Conservation (phyloP, 1,284 basidiomycete genomes). For the Ceratobasidium sp. region DNA sequence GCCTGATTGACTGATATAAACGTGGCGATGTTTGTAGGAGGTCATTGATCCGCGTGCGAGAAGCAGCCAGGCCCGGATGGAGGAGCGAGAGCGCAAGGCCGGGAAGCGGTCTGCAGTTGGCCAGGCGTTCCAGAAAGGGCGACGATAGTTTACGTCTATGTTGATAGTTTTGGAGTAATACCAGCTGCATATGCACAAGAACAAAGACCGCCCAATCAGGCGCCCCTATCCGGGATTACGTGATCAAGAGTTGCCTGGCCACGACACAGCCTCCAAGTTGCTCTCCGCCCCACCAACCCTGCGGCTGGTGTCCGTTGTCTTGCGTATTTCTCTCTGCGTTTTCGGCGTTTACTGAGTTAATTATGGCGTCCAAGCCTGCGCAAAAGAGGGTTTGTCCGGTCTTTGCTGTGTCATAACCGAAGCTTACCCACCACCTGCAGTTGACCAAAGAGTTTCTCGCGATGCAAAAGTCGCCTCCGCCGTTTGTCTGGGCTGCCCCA, state of each 20-base stretch:
- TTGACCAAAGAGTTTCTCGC: slow-evolving; percentile 87
- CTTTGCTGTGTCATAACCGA: neutral
- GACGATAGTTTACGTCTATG: slow-evolving; percentile 10
- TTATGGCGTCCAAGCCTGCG: slow-evolving; percentile 83
- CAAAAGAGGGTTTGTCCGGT: slow-evolving; percentile 73
- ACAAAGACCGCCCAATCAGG: neutral
- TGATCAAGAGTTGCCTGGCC: slow-evolving; percentile 1
- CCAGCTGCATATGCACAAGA: neutral
- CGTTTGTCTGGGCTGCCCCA: slow-evolving; percentile 91
- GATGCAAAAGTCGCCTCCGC: slow-evolving; percentile 94
- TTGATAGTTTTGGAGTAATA: neutral
- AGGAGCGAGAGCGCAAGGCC: slow-evolving; percentile 69
- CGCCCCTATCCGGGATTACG: slow-evolving; percentile 22
- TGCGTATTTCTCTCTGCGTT: neutral
- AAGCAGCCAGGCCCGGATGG: slow-evolving; percentile 72
- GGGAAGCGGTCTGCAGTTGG: slow-evolving; percentile 27
- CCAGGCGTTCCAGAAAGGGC: slow-evolving; percentile 37
- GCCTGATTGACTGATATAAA: neutral
- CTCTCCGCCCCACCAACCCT: slow-evolving; percentile 21
- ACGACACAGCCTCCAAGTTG: slow-evolving; percentile 23
- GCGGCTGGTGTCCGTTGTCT: neutral
- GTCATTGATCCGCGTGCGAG: slow-evolving; percentile 82
- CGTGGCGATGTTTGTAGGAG: slow-evolving; percentile 48
- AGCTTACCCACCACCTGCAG: slow-evolving; percentile 52
- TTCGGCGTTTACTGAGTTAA: neutral